These are phyloP conservation scores for Heritiera fomes DNA, from an alignment of 345 rosid genomes.

Conservation along the genomic window DNA sequence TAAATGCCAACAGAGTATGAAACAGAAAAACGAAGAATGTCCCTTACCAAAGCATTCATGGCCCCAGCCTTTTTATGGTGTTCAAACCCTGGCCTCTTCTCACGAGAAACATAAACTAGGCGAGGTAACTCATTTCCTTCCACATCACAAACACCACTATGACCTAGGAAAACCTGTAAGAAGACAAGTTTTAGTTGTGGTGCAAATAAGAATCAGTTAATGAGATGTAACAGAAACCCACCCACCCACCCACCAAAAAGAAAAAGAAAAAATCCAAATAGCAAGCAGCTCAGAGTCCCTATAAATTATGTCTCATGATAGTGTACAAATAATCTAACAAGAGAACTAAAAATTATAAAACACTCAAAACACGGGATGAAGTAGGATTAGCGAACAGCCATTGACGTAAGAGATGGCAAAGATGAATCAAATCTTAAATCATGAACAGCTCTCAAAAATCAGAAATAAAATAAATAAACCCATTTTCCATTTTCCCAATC, in stretches of 20 bases:
- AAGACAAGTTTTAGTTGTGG: constrained; percentile 10
- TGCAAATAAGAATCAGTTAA: background rate
- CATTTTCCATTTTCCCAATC: background rate
- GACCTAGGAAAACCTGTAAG: constrained; percentile 87
- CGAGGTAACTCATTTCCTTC: constrained; percentile 88
- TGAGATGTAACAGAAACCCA: too few relatives aligned
- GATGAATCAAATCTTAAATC: constrained; percentile 1
- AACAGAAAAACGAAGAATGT: background rate
- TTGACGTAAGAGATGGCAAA: constrained; percentile 2
- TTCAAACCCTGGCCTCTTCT: constrained; percentile 97
- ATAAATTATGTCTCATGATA: background rate
- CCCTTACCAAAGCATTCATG: constrained; percentile 85
- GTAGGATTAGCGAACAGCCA: background rate
- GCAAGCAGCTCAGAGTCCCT: background rate
- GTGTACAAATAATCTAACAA: background rate
- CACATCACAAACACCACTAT: constrained; percentile 68
- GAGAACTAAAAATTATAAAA: background rate
- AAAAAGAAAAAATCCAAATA: background rate
- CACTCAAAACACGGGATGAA: background rate
- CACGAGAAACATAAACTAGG: constrained; percentile 96
- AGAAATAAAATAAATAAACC: background rate
- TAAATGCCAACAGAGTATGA: background rate
- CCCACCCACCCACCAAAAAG: too few relatives aligned
- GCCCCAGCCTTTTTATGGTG: constrained; percentile 99
- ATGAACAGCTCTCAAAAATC: background rate